A percentile compares a stretch with the other conserved stretches of the same genome.
These are phyloP conservation scores for Camellia sinensis DNA, from an alignment of 148 eudicot genomes.

Conservation along the genomic window DNA sequence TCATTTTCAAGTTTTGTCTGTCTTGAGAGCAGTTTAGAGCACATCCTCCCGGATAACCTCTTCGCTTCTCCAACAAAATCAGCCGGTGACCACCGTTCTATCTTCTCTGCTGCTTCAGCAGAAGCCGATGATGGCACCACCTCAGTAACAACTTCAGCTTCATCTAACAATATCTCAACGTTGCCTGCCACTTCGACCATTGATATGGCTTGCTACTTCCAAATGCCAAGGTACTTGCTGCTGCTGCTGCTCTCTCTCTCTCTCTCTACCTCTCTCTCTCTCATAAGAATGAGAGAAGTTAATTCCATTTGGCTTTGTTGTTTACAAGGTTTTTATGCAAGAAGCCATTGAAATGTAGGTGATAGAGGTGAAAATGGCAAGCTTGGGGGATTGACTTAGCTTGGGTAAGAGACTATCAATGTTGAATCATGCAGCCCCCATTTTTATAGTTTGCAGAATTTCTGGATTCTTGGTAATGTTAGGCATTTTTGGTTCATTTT, in stretches of 20 bases:
- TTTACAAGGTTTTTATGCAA: conserved; percentile 48
- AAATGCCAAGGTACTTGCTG: conserved; percentile 59
- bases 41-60: conserved; percentile 76
- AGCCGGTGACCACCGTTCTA: conserved; percentile 34
- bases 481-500: conserved; percentile 12
- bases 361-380: conserved; percentile 23
- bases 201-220: conserved; percentile 14
- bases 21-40: conserved; percentile 63
- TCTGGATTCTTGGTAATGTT: conserved; percentile 11
- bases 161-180: conserved; percentile 33
- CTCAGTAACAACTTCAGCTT: conserved; percentile 23
- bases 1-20: not conserved
- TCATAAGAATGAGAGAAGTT: not conserved
- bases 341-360: conserved; percentile 68
- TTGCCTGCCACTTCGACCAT: conserved; percentile 41
- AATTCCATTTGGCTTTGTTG: not conserved
- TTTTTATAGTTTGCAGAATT: not conserved
- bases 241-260: not conserved
- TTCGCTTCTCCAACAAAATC: conserved; percentile 79
- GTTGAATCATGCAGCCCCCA: conserved; percentile 25
- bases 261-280: not conserved
- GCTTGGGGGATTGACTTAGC: conserved; percentile 41
- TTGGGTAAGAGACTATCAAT: conserved; percentile 13
- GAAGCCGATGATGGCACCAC: conserved; percentile 32
- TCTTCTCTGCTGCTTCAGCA: conserved; percentile 34